Percentiles rank a stretch among this genome's conserved stretches.
Evolutionary conservation across 1,139 yeast genomes (phyloP).

Genomic region (Candida dubliniensis): DNA sequence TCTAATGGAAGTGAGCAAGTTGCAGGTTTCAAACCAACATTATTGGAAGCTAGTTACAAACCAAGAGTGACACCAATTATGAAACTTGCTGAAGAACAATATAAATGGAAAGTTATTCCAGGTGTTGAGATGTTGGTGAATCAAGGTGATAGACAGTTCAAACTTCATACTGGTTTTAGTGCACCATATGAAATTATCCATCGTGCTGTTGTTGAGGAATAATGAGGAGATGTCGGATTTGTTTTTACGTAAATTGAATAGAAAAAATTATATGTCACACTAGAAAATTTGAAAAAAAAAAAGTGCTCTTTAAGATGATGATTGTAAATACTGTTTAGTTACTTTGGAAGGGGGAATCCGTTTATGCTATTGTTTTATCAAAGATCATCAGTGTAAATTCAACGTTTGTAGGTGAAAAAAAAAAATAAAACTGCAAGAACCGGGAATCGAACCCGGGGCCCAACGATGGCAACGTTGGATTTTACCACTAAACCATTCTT

Average conservation of each 20-base stretch:
- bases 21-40: conserved; percentile 47
- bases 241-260: too few relatives aligned
- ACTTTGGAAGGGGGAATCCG: too few relatives aligned
- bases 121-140: conserved; percentile 91
- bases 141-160: conserved; percentile 89
- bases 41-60: conserved; percentile 92
- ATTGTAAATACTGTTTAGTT: too few relatives aligned
- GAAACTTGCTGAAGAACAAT: conserved; percentile 64
- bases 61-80: conserved; percentile 84
- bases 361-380: too few relatives aligned
- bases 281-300: too few relatives aligned
- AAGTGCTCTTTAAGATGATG: too few relatives aligned
- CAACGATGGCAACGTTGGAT: conserved; percentile 21
- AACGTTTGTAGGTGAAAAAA: background rate
- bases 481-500: conserved; percentile 20
- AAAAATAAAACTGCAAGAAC: conserved; percentile 16
- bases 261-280: too few relatives aligned
- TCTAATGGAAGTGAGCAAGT: conserved; percentile 30
- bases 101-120: conserved; percentile 70
- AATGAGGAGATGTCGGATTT: background rate
- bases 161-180: conserved; percentile 68
- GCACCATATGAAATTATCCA: conserved; percentile 64
- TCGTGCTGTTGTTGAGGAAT: conserved; percentile 51
- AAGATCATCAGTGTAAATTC: too few relatives aligned
- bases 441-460: conserved; percentile 23